phyloP scores from a whole-genome alignment of 257 asterid genomes.

The Agastache rugosa region DNA sequence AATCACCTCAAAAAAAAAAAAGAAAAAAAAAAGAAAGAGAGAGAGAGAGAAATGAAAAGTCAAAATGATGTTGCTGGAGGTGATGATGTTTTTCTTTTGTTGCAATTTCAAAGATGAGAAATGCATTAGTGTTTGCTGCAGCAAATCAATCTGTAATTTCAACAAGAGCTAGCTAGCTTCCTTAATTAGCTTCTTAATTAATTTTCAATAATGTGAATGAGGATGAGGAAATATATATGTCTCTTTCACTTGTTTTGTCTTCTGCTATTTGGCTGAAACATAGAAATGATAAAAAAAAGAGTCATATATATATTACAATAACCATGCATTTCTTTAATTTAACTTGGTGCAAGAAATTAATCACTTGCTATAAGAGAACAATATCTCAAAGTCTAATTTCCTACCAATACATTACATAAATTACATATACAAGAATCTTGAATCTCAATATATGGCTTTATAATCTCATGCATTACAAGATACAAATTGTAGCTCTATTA shows the following conservation, averaged over 20 bases:
- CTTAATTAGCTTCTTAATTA: too few relatives aligned
- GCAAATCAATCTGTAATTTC: neutral
- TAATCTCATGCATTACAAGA: neutral
- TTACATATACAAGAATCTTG: too few relatives aligned
- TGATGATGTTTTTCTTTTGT: neutral
- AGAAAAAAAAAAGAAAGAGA: too few relatives aligned
- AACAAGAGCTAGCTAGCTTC: neutral
- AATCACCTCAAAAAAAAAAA: too few relatives aligned
- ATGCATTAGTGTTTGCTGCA: neutral
- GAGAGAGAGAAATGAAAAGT: too few relatives aligned
- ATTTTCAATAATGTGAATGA: neutral
- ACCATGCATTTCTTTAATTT: neutral
- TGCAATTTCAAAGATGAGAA: neutral
- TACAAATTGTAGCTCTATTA: neutral
- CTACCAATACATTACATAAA: too few relatives aligned
- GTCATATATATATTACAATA: neutral
- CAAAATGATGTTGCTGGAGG: neutral
- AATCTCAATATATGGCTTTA: neutral
- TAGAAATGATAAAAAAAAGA: too few relatives aligned
- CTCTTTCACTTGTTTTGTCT: neutral
- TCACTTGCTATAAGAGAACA: neutral
- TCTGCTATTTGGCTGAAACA: neutral
- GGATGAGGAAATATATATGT: neutral
- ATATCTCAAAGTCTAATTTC: too few relatives aligned
- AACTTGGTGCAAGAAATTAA: neutral